Percentiles rank a stretch among this genome's conserved stretches.
phyloP scores from a whole-genome alignment of 441 rosid genomes.

The Gossypium laxum region DNA sequence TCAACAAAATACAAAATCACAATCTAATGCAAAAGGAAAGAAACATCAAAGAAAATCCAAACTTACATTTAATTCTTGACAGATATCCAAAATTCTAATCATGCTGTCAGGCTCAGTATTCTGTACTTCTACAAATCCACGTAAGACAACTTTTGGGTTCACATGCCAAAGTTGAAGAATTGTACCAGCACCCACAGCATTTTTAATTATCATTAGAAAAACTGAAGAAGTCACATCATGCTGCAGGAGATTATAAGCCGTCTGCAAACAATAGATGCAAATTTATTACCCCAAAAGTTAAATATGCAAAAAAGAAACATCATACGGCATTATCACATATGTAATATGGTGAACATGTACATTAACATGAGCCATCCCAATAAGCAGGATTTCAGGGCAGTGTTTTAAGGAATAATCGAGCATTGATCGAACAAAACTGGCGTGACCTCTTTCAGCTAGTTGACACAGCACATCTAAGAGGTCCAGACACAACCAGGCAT shows the following conservation, averaged over 20 bases:
- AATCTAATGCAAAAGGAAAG: not conserved
- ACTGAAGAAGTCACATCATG: constrained; percentile 55
- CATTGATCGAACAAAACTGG: constrained; percentile 49
- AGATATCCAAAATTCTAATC: constrained; percentile 55
- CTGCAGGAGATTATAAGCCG: constrained; percentile 74
- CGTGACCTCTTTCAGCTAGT: constrained; percentile 81
- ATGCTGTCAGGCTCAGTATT: constrained; percentile 47
- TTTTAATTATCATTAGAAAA: constrained; percentile 53
- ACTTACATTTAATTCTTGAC: constrained; percentile 78
- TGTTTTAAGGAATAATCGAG: constrained; percentile 74
- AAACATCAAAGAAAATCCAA: not conserved
- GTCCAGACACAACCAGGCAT: constrained; percentile 89
- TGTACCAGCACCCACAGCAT: constrained; percentile 39
- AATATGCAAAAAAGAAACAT: not conserved
- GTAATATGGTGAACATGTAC: constrained; percentile 30
- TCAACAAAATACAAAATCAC: not conserved
- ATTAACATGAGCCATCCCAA: constrained; percentile 76
- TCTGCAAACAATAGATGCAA: constrained; percentile 42
- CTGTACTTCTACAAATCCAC: constrained; percentile 58
- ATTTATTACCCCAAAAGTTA: constrained; percentile 6
- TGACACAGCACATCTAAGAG: constrained; percentile 81
- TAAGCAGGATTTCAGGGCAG: constrained; percentile 81
- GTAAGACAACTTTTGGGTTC: constrained; percentile 57
- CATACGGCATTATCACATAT: not conserved
- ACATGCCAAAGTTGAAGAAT: constrained; percentile 69